These are phyloP conservation scores for Neonectria neomacrospora DNA, from an alignment of 2,329 filamentous ascomycete species.

Conservation along the genomic window DNA sequence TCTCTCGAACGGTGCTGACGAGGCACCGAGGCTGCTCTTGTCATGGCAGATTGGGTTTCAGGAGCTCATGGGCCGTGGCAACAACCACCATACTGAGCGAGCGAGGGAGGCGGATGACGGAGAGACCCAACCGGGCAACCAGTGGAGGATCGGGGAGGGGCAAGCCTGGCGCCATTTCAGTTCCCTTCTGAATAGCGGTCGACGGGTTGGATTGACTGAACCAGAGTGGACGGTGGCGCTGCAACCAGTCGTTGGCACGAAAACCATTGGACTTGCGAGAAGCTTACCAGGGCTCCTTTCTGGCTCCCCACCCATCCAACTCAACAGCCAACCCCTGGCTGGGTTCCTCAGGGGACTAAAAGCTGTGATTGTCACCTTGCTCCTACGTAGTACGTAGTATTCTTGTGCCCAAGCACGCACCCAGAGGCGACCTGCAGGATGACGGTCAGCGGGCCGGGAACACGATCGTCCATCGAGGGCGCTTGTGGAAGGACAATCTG, in stretches of 20 bases:
- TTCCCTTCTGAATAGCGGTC: conserved; percentile 12
- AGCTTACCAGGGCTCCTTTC: conserved; percentile 23
- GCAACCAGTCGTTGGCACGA: conserved; percentile 19
- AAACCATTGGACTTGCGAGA: conserved; percentile 25
- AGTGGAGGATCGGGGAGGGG: not conserved
- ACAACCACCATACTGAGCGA: conserved; percentile 26
- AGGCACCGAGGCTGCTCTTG: conserved; percentile 24
- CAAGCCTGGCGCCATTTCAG: not conserved
- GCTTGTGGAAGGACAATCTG: conserved; percentile 5
- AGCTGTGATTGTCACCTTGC: conserved; percentile 2
- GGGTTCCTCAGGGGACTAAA: conserved; percentile 17
- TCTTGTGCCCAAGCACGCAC: conserved; percentile 3
- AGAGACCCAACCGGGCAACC: conserved; percentile 1
- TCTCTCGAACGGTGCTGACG: conserved; percentile 37
- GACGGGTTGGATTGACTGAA: conserved; percentile 1
- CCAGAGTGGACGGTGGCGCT: conserved; percentile 17
- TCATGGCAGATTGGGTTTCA: conserved; percentile 34
- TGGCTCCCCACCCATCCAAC: conserved; percentile 33
- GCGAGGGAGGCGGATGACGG: conserved; percentile 15
- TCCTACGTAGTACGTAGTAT: too few relatives aligned
- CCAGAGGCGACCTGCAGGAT: conserved; percentile 6
- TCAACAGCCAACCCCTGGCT: conserved; percentile 33
- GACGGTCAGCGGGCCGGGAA: conserved; percentile 9
- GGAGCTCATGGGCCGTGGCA: conserved; percentile 31
- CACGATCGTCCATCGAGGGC: conserved; percentile 10